A percentile compares a stretch with the other conserved stretches of the same genome.
phyloP scores from a whole-genome alignment of 2,329 filamentous ascomycete species.

The Lecanicillium sp. region DNA sequence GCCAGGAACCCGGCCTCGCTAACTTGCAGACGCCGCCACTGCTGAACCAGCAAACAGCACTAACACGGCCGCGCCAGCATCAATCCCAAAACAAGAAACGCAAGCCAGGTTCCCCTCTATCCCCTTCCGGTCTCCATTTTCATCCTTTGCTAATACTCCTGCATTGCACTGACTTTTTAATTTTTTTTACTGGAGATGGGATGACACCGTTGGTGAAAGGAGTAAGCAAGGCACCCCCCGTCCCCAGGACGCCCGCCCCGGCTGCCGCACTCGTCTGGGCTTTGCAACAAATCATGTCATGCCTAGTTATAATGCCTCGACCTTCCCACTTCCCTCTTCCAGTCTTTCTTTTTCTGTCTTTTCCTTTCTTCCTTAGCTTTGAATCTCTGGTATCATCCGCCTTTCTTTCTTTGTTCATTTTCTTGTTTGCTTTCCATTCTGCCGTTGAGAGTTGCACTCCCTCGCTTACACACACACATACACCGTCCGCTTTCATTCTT shows the following conservation, averaged over 20 bases:
- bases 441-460: conserved; percentile 21
- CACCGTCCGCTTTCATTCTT: conserved; percentile 22
- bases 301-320: conserved; percentile 12
- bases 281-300: conserved; percentile 7
- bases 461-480: conserved; percentile 11
- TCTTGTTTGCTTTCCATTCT: conserved; percentile 17
- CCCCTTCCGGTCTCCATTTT: conserved; percentile 19
- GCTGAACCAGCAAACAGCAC: neutral
- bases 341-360: conserved; percentile 1
- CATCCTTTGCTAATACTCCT: neutral
- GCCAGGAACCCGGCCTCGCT: neutral
- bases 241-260: no score
- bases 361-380: no score
- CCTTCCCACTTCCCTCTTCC: conserved; percentile 16
- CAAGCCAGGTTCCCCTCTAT: neutral
- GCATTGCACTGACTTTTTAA: conserved; percentile 16
- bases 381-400: no score
- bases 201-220: conserved; percentile 17
- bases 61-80: no score
- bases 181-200: conserved; percentile 17
- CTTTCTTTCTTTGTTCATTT: conserved; percentile 17
- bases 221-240: no score
- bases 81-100: conserved; percentile 6
- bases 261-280: conserved; percentile 5
- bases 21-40: neutral